Evolutionary conservation across 495 filamentous ascomycete genomes (phyloP).

Genomic region (Lophiotrema nucula): DNA sequence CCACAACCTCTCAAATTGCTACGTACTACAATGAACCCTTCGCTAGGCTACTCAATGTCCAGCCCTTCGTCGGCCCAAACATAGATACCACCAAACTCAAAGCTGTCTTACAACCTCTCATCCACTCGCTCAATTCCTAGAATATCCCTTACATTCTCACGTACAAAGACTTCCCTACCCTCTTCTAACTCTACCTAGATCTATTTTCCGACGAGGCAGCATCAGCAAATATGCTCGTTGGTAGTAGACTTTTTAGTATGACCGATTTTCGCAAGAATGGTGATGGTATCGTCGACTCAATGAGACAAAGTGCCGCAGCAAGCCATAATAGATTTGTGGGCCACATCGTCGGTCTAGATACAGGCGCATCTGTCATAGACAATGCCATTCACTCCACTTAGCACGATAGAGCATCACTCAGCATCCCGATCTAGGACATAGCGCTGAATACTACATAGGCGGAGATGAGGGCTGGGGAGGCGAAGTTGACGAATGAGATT

Average conservation of each 20-base stretch:
- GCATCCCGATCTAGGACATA: background rate
- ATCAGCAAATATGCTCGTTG: constrained; percentile 8
- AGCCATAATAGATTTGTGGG: constrained; percentile 2
- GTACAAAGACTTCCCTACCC: constrained; percentile 7
- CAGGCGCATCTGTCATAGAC: constrained; percentile 1
- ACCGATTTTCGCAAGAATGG: constrained; percentile 5
- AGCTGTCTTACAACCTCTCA: constrained; percentile 14
- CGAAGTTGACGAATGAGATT: constrained; percentile 4
- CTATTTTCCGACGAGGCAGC: constrained; percentile 12
- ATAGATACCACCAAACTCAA: constrained; percentile 11
- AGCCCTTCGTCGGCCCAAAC: constrained; percentile 17
- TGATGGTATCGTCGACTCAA: constrained; percentile 13
- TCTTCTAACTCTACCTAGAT: constrained; percentile 16
- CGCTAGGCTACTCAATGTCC: constrained; percentile 1
- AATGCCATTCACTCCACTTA: constrained; percentile 18
- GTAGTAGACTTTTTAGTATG: constrained; percentile 12
- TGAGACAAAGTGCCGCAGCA: background rate
- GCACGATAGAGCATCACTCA: constrained; percentile 8
- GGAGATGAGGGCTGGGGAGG: constrained; percentile 9
- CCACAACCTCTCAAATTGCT: no score
- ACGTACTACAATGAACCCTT: constrained; percentile 14
- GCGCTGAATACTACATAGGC: background rate
- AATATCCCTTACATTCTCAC: background rate
- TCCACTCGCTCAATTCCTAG: constrained; percentile 4
- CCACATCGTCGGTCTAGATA: constrained; percentile 16